A percentile compares a stretch with the other conserved stretches of the same genome.
phyloP scores from a whole-genome alignment of 768 basidiomycete genomes.

The Pulveroboletus ravenelii region DNA sequence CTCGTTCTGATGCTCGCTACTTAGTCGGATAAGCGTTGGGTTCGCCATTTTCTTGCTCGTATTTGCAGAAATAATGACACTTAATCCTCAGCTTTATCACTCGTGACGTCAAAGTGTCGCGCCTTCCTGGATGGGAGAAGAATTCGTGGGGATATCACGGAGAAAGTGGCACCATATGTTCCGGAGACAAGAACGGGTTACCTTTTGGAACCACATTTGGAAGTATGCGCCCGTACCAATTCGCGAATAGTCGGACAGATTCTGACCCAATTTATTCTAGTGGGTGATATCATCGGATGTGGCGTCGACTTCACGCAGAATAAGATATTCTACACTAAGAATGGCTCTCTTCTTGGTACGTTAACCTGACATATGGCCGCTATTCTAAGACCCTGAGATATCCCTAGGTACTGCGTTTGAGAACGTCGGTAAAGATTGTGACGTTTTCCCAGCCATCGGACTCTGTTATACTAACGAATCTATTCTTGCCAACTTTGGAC shows the following conservation, averaged over 20 bases:
- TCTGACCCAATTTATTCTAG: constrained; percentile 36
- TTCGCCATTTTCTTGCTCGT: constrained; percentile 31
- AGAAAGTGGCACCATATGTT: constrained; percentile 80
- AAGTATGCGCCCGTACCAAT: constrained; percentile 45
- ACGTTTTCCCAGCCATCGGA: constrained; percentile 85
- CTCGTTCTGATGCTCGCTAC: constrained; percentile 15
- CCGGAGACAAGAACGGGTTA: constrained; percentile 65
- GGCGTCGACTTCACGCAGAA: constrained; percentile 86
- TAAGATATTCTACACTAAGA: constrained; percentile 86
- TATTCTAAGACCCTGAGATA: constrained; percentile 10
- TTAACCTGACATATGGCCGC: not conserved
- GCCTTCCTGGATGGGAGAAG: constrained; percentile 82
- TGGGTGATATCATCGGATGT: constrained; percentile 85
- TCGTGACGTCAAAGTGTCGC: constrained; percentile 57
- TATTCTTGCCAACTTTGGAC: constrained; percentile 85
- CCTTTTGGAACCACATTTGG: constrained; percentile 78
- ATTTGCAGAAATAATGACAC: constrained; percentile 9
- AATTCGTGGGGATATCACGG: constrained; percentile 91
- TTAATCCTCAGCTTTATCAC: constrained; percentile 54
- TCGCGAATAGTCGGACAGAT: not conserved
- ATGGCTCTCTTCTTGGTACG: constrained; percentile 66
- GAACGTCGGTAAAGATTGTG: constrained; percentile 57
- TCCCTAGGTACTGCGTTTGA: constrained; percentile 63
- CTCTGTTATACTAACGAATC: constrained; percentile 76
- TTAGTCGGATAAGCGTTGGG: constrained; percentile 80